Percentiles rank a stretch among this genome's conserved stretches.
phyloP scores from a whole-genome alignment of 768 basidiomycete species.

The Lactarius evosmus region DNA sequence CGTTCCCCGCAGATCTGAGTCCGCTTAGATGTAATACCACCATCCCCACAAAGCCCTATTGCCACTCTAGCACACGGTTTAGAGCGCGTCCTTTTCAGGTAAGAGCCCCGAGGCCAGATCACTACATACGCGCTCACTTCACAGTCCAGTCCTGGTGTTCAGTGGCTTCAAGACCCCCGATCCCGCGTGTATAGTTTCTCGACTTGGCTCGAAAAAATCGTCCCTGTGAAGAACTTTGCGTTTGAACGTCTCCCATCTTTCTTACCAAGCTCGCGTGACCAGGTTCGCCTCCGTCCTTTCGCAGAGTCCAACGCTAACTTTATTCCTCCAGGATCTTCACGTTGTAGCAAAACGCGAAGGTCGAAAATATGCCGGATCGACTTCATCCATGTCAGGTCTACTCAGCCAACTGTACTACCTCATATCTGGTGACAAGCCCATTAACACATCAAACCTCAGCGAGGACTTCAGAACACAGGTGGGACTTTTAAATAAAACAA shows the following conservation, averaged over 20 bases:
- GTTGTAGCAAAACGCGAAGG: conserved; percentile 55
- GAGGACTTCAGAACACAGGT: conserved; percentile 59
- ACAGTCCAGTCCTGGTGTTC: conserved; percentile 69
- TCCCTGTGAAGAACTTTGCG: conserved; percentile 77
- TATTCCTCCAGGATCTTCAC: conserved; percentile 55
- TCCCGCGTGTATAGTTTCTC: conserved; percentile 85
- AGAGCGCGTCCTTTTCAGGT: conserved; percentile 76
- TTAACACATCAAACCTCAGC: conserved; percentile 63
- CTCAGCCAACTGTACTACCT: conserved; percentile 87
- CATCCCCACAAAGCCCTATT: conserved; percentile 50
- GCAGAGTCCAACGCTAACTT: neutral
- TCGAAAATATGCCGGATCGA: conserved; percentile 76
- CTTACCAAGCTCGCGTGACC: conserved; percentile 72
- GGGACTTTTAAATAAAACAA: conserved; percentile 27
- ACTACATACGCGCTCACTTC: conserved; percentile 8
- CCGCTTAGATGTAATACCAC: conserved; percentile 43
- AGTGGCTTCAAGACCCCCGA: conserved; percentile 84
- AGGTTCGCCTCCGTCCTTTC: conserved; percentile 40
- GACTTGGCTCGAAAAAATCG: conserved; percentile 66
- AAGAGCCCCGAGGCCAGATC: conserved; percentile 28
- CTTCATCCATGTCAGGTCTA: conserved; percentile 83
- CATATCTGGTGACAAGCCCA: conserved; percentile 64
- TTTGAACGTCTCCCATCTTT: conserved; percentile 76
- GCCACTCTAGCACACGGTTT: conserved; percentile 64
- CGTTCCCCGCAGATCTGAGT: neutral